Evolutionary conservation across 495 filamentous ascomycete species (phyloP), one percentile per base, ranked within the genome.

Genomic region (Staphylotrichum longicolle): DNA sequence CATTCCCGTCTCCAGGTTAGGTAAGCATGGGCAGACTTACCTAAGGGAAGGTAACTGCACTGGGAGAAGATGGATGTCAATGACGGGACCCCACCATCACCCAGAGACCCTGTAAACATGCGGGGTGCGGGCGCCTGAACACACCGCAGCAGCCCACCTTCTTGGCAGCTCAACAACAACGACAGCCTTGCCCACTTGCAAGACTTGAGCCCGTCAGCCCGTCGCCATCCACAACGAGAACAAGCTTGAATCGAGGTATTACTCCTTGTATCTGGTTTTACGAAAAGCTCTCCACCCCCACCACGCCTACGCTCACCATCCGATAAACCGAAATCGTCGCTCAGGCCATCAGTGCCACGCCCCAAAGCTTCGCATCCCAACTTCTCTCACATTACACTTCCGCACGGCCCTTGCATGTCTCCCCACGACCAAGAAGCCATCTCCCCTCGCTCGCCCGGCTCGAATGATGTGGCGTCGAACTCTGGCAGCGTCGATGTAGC

Each of bases 371-470:
- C 37, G 37, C 37, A 6, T 39, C 37, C 37, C 37, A 39, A 39
- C 37, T 2, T 39, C 6, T 7, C 15, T 40, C 27, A 3, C 27
- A 11, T 20, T 35, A 44, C n/a, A 30, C 20, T 20, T 6, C n/a
- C 39, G 39, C 49, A 33, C 49, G 7, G 46, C 50, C 55, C 50
- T 70, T 74, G 70, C 61, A 74, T 74, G 72, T 74, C 72, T 72
- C 65, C 68, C 61, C 66, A 65, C 60, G 55, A 60, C 63, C 62
- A 68, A 53, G 54, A 62, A 42, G 52, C 51, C 48, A 62, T 50
- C 40, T 42, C 65, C 39, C 42, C 62, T 48, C 65, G 64, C 68
- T 64, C 59, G 35, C 52, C 66, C 50, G 70, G 65, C 63, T 41
- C 20, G 51, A 15, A 49, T 37, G 32, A 58, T 45, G 53, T 71